Conservation (phyloP, 495 filamentous ascomycete species). For the Darksidea phi region DNA sequence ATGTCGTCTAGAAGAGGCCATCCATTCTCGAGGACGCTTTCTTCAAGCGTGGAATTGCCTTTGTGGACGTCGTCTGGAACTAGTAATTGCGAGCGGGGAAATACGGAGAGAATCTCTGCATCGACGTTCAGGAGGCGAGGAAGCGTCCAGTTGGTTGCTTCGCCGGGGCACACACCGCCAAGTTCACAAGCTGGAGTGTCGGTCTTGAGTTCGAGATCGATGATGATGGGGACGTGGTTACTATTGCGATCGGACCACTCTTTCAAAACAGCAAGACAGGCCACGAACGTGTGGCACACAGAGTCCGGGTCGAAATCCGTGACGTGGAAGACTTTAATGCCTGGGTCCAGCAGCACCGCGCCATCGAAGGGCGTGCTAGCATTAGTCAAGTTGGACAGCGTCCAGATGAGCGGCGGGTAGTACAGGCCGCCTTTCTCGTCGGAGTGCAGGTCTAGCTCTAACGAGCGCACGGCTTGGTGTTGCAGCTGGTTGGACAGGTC, state of each 20-base stretch:
- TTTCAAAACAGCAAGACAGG: conserved; percentile 35
- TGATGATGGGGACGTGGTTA: conserved; percentile 37
- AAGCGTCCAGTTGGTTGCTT: conserved; percentile 26
- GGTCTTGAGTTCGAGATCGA: conserved; percentile 40
- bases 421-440: conserved; percentile 38
- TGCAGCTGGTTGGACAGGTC: conserved; percentile 35
- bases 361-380: conserved; percentile 20
- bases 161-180: conserved; percentile 24
- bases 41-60: conserved; percentile 31
- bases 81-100: conserved; percentile 29
- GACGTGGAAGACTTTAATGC: conserved; percentile 38
- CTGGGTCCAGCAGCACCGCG: conserved; percentile 23
- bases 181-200: conserved; percentile 10
- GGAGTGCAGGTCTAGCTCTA: conserved; percentile 39
- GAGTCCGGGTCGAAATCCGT: conserved; percentile 36
- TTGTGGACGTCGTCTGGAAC: conserved; percentile 35
- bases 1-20: conserved; percentile 34
- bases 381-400: conserved; percentile 23
- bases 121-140: conserved; percentile 31
- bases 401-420: conserved; percentile 35
- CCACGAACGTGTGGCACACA: conserved; percentile 35
- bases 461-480: conserved; percentile 33
- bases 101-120: conserved; percentile 37
- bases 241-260: conserved; percentile 36
- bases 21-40: conserved; percentile 32